Evolutionary conservation across 306 rosid genomes (phyloP).

Genomic region (Cucurbita pepo): DNA sequence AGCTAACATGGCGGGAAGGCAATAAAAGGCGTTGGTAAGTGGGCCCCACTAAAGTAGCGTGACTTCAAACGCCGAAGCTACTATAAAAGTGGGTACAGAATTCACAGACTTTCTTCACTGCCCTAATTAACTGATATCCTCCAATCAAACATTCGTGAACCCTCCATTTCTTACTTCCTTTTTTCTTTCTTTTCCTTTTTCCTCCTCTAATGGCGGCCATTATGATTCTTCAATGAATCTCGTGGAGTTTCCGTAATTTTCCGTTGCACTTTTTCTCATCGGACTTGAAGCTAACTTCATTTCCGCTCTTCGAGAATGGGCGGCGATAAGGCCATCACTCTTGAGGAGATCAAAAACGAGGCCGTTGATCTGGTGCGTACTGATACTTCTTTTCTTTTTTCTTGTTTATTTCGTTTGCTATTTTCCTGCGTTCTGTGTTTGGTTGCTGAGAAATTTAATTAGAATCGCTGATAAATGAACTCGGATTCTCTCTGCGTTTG

Average conservation of each 20-base stretch:
- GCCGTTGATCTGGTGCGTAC: slow-evolving; percentile 67
- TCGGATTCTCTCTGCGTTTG: not conserved
- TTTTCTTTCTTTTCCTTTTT: not conserved
- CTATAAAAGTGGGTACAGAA: not conserved
- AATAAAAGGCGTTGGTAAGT: not conserved
- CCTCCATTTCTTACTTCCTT: not conserved
- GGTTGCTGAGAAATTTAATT: not conserved
- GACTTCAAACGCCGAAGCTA: not conserved
- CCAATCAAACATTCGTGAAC: not conserved
- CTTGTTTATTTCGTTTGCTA: not conserved
- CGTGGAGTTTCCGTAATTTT: not conserved
- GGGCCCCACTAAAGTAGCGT: not conserved
- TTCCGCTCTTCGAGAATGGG: slow-evolving; percentile 24
- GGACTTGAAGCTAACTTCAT: not conserved
- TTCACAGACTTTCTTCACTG: not conserved
- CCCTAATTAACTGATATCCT: not conserved
- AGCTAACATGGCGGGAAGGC: not conserved
- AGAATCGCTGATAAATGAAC: not conserved
- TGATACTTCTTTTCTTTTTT: not conserved
- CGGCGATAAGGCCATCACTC: slow-evolving; percentile 41
- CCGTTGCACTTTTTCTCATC: not conserved
- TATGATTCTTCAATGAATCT: not conserved
- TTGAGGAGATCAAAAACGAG: slow-evolving; percentile 83
- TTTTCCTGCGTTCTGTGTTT: slow-evolving; percentile 7
- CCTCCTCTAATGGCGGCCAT: not conserved